Percentiles rank a stretch among this genome's conserved stretches.
Evolutionary conservation across 2,329 filamentous ascomycete species (phyloP).

Genomic region (Onygena corvina): DNA sequence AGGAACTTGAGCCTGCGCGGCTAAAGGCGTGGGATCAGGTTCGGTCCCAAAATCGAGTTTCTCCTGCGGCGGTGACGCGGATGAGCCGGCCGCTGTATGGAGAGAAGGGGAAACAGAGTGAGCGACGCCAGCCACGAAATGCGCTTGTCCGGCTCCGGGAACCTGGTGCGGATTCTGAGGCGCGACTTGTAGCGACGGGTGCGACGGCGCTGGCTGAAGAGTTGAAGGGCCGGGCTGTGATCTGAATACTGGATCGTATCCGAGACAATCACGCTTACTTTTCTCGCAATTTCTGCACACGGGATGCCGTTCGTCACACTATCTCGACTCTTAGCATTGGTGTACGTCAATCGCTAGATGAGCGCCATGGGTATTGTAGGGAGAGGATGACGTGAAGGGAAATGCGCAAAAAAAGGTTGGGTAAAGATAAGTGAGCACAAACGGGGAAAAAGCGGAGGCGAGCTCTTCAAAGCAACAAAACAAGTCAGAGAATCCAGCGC

Average conservation of each 20-base stretch:
- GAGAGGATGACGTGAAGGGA: conserved; percentile 10
- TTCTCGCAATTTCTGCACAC: conserved; percentile 64
- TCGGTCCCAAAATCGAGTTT: conserved; percentile 2
- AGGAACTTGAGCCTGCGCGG: not conserved
- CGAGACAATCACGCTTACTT: conserved; percentile 55
- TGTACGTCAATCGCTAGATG: not conserved
- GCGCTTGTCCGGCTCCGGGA: conserved; percentile 13
- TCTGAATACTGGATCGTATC: conserved; percentile 58
- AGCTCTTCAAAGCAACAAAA: not conserved
- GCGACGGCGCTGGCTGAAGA: conserved; percentile 49
- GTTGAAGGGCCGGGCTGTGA: conserved; percentile 59
- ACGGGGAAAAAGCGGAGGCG: not conserved
- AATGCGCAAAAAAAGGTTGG: not conserved
- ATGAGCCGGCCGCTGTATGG: not conserved
- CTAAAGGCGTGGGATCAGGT: conserved; percentile 1
- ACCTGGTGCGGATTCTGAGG: conserved; percentile 31
- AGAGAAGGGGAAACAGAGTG: conserved; percentile 11
- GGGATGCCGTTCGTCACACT: conserved; percentile 96
- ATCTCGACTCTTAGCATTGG: conserved; percentile 13
- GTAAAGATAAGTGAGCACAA: too few relatives aligned
- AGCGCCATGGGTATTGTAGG: not conserved
- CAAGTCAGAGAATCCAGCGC: not conserved
- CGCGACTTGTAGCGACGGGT: conserved; percentile 30
- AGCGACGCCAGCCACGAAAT: not conserved
- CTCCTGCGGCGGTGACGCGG: conserved; percentile 5